phyloP scores from a whole-genome alignment of 805 yeast species.

The Wickerhamiella cacticola region DNA sequence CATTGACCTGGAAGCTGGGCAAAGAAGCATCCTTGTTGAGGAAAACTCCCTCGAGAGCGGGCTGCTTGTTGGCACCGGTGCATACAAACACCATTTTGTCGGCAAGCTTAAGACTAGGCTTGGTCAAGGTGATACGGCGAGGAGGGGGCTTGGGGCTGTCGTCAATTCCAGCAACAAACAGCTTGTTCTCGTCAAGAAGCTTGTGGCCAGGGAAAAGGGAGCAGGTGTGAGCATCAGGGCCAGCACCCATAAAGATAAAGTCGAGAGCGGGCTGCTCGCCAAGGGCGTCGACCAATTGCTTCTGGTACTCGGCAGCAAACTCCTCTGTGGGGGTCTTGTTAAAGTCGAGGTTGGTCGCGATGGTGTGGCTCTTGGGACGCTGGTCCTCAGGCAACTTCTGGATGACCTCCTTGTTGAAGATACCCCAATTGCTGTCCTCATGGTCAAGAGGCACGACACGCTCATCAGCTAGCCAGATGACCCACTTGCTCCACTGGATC shows the following conservation, averaged over 20 bases:
- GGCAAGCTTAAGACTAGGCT: constrained; percentile 54
- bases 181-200: constrained; percentile 43
- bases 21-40: constrained; percentile 30
- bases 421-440: constrained; percentile 76
- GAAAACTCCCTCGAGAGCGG: constrained; percentile 59
- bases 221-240: constrained; percentile 95
- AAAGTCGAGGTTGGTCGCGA: constrained; percentile 49
- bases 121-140: constrained; percentile 76
- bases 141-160: constrained; percentile 94
- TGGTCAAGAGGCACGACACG: constrained; percentile 74
- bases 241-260: constrained; percentile 72
- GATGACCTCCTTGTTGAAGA: constrained; percentile 55
- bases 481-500: constrained; percentile 31
- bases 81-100: constrained; percentile 65
- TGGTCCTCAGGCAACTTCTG: constrained; percentile 28
- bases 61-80: constrained; percentile 75
- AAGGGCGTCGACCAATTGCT: constrained; percentile 41
- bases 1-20: constrained; percentile 69
- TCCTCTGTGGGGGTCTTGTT: constrained; percentile 41
- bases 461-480: constrained; percentile 80
- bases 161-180: constrained; percentile 48
- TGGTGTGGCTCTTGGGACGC: constrained; percentile 19
- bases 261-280: constrained; percentile 35
- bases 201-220: constrained; percentile 80
- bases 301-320: constrained; percentile 54